Conservation (phyloP, 1,284 basidiomycete genomes). For the Trametes versicolor region DNA sequence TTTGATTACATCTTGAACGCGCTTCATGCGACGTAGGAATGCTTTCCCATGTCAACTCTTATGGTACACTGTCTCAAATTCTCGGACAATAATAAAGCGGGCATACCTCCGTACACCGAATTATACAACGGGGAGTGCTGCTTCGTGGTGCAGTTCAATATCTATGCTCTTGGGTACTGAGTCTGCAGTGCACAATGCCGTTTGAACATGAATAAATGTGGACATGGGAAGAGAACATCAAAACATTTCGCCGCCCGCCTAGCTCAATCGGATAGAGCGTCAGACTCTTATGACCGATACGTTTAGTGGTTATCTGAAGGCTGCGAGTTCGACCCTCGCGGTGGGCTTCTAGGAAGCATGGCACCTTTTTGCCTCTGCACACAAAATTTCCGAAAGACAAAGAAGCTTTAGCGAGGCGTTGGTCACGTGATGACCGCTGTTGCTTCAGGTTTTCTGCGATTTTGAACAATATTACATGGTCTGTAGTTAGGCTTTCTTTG, state of each 20-base stretch:
- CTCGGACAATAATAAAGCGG: background rate
- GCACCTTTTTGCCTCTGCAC: constrained; percentile 3
- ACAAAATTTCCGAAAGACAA: constrained; percentile 10
- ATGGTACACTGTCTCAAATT: background rate
- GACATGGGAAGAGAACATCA: background rate
- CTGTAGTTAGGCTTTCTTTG: too few species aligned
- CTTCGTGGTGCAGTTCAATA: too few species aligned
- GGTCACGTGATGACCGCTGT: constrained; percentile 15
- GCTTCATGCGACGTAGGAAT: background rate
- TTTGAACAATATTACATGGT: background rate
- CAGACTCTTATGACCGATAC: constrained; percentile 60
- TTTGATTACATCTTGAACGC: too few species aligned
- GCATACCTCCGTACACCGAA: too few species aligned
- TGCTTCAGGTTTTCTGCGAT: background rate
- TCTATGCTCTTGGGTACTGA: too few species aligned
- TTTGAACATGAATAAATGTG: background rate
- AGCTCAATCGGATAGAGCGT: constrained; percentile 91
- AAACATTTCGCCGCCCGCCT: constrained; percentile 60
- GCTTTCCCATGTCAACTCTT: background rate
- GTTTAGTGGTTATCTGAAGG: constrained; percentile 67
- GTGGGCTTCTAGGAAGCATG: constrained; percentile 53
- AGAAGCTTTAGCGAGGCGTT: constrained; percentile 11
- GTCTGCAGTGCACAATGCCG: too few species aligned
- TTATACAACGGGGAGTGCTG: too few species aligned
- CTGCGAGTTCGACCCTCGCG: constrained; percentile 93